These are phyloP conservation scores for Ciborinia camelliae DNA, from an alignment of 2,329 filamentous ascomycete species.

Conservation along the genomic window DNA sequence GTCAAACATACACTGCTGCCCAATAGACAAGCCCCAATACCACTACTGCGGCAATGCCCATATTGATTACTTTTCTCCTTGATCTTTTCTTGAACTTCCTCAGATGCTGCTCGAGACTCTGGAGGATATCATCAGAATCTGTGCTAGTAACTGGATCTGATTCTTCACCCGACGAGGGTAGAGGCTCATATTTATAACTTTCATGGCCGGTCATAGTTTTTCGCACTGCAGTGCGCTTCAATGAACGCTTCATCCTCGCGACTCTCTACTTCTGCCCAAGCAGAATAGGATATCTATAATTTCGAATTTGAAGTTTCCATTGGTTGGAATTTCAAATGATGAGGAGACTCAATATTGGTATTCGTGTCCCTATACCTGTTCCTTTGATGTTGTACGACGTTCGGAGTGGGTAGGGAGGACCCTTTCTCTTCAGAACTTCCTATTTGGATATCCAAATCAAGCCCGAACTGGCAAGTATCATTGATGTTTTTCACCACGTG, in stretches of 20 bases:
- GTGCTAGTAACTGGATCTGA: slow-evolving; percentile 18
- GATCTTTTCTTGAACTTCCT: slow-evolving; percentile 26
- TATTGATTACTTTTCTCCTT: slow-evolving; percentile 23
- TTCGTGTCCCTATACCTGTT: background rate
- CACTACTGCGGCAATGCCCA: slow-evolving; percentile 23
- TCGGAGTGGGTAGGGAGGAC: background rate
- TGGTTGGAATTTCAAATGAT: background rate
- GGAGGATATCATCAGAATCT: slow-evolving; percentile 18
- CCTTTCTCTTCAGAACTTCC: background rate
- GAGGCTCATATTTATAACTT: slow-evolving; percentile 28
- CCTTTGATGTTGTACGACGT: background rate
- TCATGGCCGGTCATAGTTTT: background rate
- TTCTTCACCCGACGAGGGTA: slow-evolving; percentile 16
- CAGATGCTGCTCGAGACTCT: slow-evolving; percentile 25
- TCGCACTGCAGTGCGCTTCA: slow-evolving; percentile 13
- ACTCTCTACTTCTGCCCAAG: background rate
- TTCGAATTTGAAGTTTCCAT: background rate
- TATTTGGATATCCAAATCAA: background rate
- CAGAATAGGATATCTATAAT: background rate
- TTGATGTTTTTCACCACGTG: slow-evolving; percentile 14
- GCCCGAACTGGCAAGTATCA: background rate
- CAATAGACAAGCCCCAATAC: slow-evolving; percentile 29
- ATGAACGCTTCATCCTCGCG: slow-evolving; percentile 22
- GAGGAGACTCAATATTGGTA: background rate
- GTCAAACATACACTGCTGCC: slow-evolving; percentile 27